Evolutionary conservation across 2,329 filamentous ascomycete genomes (phyloP), one percentile per base, ranked within the genome.

Genomic region (Colletotrichum sp.): DNA sequence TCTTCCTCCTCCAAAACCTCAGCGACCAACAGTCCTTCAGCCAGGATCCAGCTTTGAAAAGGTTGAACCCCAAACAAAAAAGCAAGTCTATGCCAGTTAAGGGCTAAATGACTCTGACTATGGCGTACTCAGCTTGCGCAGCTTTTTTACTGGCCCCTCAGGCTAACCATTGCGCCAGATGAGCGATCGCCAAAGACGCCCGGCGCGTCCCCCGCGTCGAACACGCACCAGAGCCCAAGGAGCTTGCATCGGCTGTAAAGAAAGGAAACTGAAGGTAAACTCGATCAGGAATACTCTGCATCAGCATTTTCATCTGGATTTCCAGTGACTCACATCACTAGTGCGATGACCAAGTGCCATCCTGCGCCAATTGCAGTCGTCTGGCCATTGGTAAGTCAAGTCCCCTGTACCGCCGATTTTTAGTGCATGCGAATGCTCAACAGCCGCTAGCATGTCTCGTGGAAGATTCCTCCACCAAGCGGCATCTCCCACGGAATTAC

Each of bases 401-500:
- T 30, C 18, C 28, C 59, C 18, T 39, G 32, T 16, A 24, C 10
- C 21, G 12, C 5, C 24, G 12, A 18, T 9, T 24, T 21, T 64
- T 36, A 43, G 43, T 21, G 43, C 3, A 48, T 21, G 43, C n/a
- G 10, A 13, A 48, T 48, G 9, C 43, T 48, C 43, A 48, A 48
- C n/a, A 48, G n/a, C 61, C 32, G 10, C 6, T 12, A 64, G 77
- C 70, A n/a, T 81, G 79, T 59, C 71, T 81, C 4, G 73, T 80
- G 1, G 81, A 82, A 68, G 81, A 83, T 70, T 81, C 81, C 0
- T 57, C 70, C 6, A 82, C 81, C 1, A 81, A 79, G 48, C 75
- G 71, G 34, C 78, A 79, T 7, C 78, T 70, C 14, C 82, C 83
- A n/a, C 78, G 82, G 4, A 82, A 83, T 68, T 83, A 84, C 34